Conservation (phyloP, 1,284 basidiomycete species). For the Ceratobasidium sp. region DNA sequence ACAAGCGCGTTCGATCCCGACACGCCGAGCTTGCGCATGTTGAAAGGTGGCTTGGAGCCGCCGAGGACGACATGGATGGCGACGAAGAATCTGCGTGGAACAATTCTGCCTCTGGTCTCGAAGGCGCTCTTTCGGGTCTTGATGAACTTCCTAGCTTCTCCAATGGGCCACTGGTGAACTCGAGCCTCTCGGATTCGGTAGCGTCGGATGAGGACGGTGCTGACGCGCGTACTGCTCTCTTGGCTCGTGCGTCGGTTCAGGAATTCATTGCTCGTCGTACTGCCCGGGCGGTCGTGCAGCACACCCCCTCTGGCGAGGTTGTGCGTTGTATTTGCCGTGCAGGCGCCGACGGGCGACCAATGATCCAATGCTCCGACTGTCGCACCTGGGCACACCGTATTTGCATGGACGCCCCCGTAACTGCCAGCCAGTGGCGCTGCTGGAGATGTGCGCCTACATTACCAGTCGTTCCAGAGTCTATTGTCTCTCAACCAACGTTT, state of each 20-base stretch:
- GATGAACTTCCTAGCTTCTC: slow-evolving; percentile 53
- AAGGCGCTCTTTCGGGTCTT: slow-evolving; percentile 58
- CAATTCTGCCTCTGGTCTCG: slow-evolving; percentile 7
- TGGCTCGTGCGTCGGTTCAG: slow-evolving; percentile 53
- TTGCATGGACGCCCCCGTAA: slow-evolving; percentile 64
- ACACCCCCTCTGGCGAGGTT: slow-evolving; percentile 61
- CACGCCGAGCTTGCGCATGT: slow-evolving; percentile 49
- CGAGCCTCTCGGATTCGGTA: slow-evolving; percentile 60
- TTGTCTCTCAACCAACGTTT: slow-evolving; percentile 39
- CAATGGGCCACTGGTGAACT: neutral
- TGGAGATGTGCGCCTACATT: slow-evolving; percentile 41
- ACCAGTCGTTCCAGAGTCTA: slow-evolving; percentile 7
- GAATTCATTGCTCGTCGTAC: slow-evolving; percentile 46
- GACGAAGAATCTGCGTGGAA: slow-evolving; percentile 32
- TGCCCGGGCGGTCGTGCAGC: slow-evolving; percentile 69
- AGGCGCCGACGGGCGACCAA: slow-evolving; percentile 71
- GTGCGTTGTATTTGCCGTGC: slow-evolving; percentile 71
- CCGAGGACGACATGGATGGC: slow-evolving; percentile 64
- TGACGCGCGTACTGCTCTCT: slow-evolving; percentile 75
- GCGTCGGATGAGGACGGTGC: slow-evolving; percentile 55
- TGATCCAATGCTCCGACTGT: slow-evolving; percentile 82
- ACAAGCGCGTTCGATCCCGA: slow-evolving; percentile 32
- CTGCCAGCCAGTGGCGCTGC: slow-evolving; percentile 32
- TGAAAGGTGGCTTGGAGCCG: slow-evolving; percentile 67
- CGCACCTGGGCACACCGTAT: slow-evolving; percentile 80